Conservation (phyloP, 2,329 filamentous ascomycete genomes). For the Fonsecaea pedrosoi region DNA sequence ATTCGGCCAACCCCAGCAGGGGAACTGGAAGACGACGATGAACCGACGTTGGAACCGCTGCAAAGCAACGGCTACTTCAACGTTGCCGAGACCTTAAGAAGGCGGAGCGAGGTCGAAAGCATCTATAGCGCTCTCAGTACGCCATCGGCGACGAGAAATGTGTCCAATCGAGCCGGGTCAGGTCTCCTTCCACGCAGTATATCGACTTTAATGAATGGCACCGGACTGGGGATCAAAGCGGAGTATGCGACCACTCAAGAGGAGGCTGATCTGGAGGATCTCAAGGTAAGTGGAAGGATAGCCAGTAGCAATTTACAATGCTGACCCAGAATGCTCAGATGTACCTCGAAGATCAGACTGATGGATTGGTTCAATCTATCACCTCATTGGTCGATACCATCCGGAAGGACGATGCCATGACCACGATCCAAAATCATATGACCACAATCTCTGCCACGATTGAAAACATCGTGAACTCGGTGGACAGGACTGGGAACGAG, state of each 20-base stretch:
- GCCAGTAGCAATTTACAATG: not conserved
- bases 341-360: constrained; percentile 83
- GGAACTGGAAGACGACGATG: constrained; percentile 80
- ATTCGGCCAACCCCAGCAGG: constrained; percentile 76
- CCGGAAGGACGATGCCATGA: constrained; percentile 67
- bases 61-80: constrained; percentile 73
- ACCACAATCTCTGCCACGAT: constrained; percentile 73
- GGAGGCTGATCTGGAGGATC: constrained; percentile 63
- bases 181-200: constrained; percentile 25
- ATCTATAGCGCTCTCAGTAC: constrained; percentile 76
- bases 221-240: constrained; percentile 37
- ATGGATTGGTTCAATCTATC: constrained; percentile 77
- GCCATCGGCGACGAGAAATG: constrained; percentile 56
- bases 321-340: constrained; percentile 54
- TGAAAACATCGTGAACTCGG: constrained; percentile 71
- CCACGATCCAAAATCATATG: constrained; percentile 73
- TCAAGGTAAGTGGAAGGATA: constrained; percentile 59
- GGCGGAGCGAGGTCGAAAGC: constrained; percentile 71
- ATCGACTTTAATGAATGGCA: constrained; percentile 30
- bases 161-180: constrained; percentile 16
- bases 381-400: constrained; percentile 79
- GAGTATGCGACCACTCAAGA: constrained; percentile 50
- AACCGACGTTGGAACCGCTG: constrained; percentile 65
- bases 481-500: constrained; percentile 62
- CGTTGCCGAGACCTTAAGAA: constrained; percentile 57